Conservation (phyloP, 495 filamentous ascomycete species). For the Penicillium salamii region DNA sequence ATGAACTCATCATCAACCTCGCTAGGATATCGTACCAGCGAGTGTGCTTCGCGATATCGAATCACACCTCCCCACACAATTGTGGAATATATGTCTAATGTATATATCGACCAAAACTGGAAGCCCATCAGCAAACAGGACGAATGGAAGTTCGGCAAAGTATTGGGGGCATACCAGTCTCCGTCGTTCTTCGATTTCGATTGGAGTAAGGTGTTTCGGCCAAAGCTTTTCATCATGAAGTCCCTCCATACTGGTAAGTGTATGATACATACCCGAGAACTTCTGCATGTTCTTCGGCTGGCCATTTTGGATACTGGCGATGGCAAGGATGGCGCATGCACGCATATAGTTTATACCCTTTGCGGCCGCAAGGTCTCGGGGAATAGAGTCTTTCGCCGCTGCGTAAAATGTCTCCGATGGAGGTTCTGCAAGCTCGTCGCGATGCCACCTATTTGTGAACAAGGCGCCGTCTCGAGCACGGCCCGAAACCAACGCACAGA, state of each 20-base stretch:
- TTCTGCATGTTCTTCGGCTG: slow-evolving; percentile 47
- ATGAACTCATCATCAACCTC: slow-evolving; percentile 46
- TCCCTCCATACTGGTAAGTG: slow-evolving; percentile 39
- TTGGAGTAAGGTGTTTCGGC: slow-evolving; percentile 38
- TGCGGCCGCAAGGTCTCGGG: slow-evolving; percentile 32
- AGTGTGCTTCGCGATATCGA: slow-evolving; percentile 42
- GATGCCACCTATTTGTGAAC: slow-evolving; percentile 26
- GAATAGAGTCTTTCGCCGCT: slow-evolving; percentile 41
- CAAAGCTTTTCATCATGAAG: slow-evolving; percentile 50
- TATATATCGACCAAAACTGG: slow-evolving; percentile 55
- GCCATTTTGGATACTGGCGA: slow-evolving; percentile 47
- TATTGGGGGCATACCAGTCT: slow-evolving; percentile 35
- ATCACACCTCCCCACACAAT: slow-evolving; percentile 48
- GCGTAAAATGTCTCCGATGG: slow-evolving; percentile 46
- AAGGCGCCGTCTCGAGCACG: slow-evolving; percentile 47
- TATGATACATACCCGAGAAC: slow-evolving; percentile 46
- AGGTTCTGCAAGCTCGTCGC: slow-evolving; percentile 25
- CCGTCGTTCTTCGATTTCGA: slow-evolving; percentile 47
- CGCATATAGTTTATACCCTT: slow-evolving; percentile 45
- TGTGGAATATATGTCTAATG: slow-evolving; percentile 47
- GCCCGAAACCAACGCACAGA: slow-evolving; percentile 45
- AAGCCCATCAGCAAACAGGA: neutral
- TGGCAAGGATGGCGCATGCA: slow-evolving; percentile 43
- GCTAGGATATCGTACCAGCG: slow-evolving; percentile 41
- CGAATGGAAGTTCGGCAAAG: neutral